phyloP scores from a whole-genome alignment of 352 stramenopile genomes.

The Globisporangium cylindrosporum region DNA sequence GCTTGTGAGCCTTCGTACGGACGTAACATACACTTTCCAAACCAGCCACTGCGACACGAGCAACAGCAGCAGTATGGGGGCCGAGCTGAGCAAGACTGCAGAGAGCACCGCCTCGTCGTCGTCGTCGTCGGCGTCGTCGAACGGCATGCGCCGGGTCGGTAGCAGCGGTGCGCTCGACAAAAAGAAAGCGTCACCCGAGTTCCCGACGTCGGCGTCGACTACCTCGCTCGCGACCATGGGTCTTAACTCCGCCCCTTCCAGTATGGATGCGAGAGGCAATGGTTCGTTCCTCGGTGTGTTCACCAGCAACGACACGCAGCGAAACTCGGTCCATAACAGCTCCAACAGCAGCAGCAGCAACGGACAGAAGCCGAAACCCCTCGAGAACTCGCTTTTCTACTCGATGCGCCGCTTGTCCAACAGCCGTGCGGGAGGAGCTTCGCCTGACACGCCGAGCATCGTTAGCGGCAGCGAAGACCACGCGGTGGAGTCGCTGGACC shows the following conservation, averaged over 20 bases:
- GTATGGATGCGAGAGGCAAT: constrained; percentile 16
- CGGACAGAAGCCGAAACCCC: constrained; percentile 39
- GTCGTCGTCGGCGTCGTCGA: constrained; percentile 7
- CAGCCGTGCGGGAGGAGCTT: constrained; percentile 28
- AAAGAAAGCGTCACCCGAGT: constrained; percentile 26
- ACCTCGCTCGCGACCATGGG: constrained; percentile 55
- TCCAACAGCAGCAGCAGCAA: constrained; percentile 42
- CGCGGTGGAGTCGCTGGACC: constrained; percentile 72
- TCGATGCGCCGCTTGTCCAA: constrained; percentile 48
- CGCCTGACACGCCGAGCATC: constrained; percentile 7
- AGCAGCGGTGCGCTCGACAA: constrained; percentile 63
- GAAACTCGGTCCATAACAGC: constrained; percentile 30
- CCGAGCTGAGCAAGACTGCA: constrained; percentile 57
- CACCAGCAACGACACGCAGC: constrained; percentile 1
- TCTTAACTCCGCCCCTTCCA: background rate
- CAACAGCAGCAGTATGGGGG: constrained; percentile 41
- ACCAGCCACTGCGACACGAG: constrained; percentile 3
- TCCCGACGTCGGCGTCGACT: constrained; percentile 52
- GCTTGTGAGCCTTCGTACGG: background rate
- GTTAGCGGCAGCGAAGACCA: constrained; percentile 40
- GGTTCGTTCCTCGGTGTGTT: constrained; percentile 9
- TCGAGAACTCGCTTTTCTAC: constrained; percentile 47
- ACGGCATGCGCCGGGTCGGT: constrained; percentile 59
- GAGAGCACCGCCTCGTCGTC: constrained; percentile 26
- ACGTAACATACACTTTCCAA: constrained; percentile 3